These are phyloP conservation scores for Hypoxylon cercidicola DNA, from an alignment of 495 filamentous ascomycete genomes.

Conservation along the genomic window DNA sequence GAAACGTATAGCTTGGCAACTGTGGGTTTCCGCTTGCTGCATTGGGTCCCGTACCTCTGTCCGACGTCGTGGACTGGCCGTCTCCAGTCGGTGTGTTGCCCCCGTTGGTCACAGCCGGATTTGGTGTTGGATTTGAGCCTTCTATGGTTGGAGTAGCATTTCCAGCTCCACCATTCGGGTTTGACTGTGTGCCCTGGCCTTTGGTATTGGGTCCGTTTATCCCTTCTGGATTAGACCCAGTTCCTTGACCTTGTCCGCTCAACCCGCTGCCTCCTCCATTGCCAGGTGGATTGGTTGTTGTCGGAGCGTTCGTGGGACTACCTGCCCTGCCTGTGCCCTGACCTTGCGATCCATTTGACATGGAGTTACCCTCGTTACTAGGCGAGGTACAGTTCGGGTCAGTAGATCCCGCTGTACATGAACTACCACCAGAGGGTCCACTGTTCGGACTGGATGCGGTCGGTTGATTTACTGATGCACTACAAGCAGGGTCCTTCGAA, in stretches of 20 bases:
- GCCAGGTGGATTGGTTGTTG: constrained; percentile 4
- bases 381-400: constrained; percentile 26
- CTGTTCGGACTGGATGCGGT: constrained; percentile 6
- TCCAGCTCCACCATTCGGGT: constrained; percentile 5
- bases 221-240: constrained; percentile 3
- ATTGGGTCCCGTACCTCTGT: constrained; percentile 12
- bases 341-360: constrained; percentile 5
- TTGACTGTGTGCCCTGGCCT: constrained; percentile 11
- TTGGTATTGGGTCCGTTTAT: not conserved
- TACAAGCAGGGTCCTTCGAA: constrained; percentile 33
- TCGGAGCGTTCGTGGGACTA: constrained; percentile 15
- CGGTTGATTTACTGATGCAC: constrained; percentile 29
- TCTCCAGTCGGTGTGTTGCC: constrained; percentile 11
- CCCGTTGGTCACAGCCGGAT: constrained; percentile 10
- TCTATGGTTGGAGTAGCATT: constrained; percentile 1
- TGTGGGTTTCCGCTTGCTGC: constrained; percentile 20
- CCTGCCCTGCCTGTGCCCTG: constrained; percentile 14
- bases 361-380: constrained; percentile 13
- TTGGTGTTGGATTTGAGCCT: constrained; percentile 13
- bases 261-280: constrained; percentile 6
- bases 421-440: constrained; percentile 10
- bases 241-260: constrained; percentile 13
- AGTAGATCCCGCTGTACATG: constrained; percentile 29
- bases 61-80: constrained; percentile 32
- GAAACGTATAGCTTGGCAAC: constrained; percentile 30